These are phyloP conservation scores for Penicillium sp. DNA, from an alignment of 2,329 filamentous ascomycete genomes.

Conservation along the genomic window DNA sequence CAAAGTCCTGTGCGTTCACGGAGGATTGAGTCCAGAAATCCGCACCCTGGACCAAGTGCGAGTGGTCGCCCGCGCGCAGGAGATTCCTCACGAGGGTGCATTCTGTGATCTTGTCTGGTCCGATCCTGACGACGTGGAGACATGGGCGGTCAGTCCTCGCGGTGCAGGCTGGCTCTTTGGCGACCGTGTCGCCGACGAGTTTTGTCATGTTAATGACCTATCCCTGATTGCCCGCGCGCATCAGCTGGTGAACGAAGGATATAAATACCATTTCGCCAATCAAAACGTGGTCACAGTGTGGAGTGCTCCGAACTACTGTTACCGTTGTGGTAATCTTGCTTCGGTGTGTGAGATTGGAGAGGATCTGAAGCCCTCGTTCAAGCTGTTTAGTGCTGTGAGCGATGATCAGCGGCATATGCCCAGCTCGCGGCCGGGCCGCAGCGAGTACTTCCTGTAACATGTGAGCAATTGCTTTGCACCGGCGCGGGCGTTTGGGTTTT, in stretches of 20 bases:
- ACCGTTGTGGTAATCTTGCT: slow-evolving; percentile 90
- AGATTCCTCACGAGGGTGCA: slow-evolving; percentile 74
- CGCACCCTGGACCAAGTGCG: slow-evolving; percentile 73
- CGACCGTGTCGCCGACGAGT: slow-evolving; percentile 72
- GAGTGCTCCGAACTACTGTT: slow-evolving; percentile 90
- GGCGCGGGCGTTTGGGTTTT: slow-evolving; percentile 34
- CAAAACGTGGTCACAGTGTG: slow-evolving; percentile 86
- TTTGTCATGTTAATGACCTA: slow-evolving; percentile 73
- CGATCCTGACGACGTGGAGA: slow-evolving; percentile 70
- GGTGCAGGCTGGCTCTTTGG: slow-evolving; percentile 68
- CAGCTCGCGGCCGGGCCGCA: slow-evolving; percentile 44
- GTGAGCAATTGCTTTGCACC: slow-evolving; percentile 29
- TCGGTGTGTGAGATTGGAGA: slow-evolving; percentile 87
- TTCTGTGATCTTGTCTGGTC: slow-evolving; percentile 78
- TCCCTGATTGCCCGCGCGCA: slow-evolving; percentile 71
- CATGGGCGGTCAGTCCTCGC: slow-evolving; percentile 68
- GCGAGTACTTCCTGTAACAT: slow-evolving; percentile 50
- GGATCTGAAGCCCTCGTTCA: slow-evolving; percentile 86
- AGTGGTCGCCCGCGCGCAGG: slow-evolving; percentile 70
- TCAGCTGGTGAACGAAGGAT: slow-evolving; percentile 74
- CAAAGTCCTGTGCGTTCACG: slow-evolving; percentile 71
- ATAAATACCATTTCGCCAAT: slow-evolving; percentile 91
- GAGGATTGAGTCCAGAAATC: slow-evolving; percentile 70
- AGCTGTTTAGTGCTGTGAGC: slow-evolving; percentile 48
- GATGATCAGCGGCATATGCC: slow-evolving; percentile 50